A percentile compares a stretch with the other conserved stretches of the same genome.
These are phyloP conservation scores for Allantophomopsis lycopodina DNA, from an alignment of 2,329 filamentous ascomycete species.

Conservation along the genomic window DNA sequence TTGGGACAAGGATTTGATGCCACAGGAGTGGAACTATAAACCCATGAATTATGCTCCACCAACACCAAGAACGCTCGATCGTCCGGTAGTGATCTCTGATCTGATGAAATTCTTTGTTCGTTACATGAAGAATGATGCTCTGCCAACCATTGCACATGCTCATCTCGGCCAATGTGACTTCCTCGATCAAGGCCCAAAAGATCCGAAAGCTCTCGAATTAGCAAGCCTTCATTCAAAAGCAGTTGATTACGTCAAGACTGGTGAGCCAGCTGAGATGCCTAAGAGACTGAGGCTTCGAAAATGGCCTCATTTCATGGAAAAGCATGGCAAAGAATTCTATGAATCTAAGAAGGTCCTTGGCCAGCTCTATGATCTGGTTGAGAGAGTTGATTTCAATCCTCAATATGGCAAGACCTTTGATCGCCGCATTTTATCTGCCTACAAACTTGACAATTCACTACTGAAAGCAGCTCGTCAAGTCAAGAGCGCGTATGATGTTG, in stretches of 20 bases:
- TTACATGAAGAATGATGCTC: slow-evolving; percentile 82
- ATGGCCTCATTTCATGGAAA: slow-evolving; percentile 88
- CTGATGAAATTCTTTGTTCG: slow-evolving; percentile 77
- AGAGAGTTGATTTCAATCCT: slow-evolving; percentile 53
- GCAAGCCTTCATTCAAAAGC: slow-evolving; percentile 77
- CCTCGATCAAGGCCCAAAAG: slow-evolving; percentile 44
- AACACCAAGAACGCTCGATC: slow-evolving; percentile 37
- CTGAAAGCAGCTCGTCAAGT: slow-evolving; percentile 47
- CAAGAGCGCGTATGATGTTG: slow-evolving; percentile 67
- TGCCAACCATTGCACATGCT: slow-evolving; percentile 67
- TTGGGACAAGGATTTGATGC: slow-evolving; percentile 70
- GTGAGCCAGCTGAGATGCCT: slow-evolving; percentile 57
- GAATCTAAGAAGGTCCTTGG: slow-evolving; percentile 62
- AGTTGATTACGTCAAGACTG: slow-evolving; percentile 91
- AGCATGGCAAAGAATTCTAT: slow-evolving; percentile 40
- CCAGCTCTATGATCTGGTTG: slow-evolving; percentile 66
- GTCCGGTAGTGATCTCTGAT: slow-evolving; percentile 56
- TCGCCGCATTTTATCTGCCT: slow-evolving; percentile 52
- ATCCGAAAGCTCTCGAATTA: slow-evolving; percentile 46
- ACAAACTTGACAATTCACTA: slow-evolving; percentile 36
- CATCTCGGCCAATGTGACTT: slow-evolving; percentile 69
- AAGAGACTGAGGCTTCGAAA: slow-evolving; percentile 39
- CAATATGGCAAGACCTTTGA: slow-evolving; percentile 67
- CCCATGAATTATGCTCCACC: slow-evolving; percentile 67
- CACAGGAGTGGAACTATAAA: slow-evolving; percentile 51